A percentile compares a stretch with the other conserved stretches of the same genome.
Evolutionary conservation across 768 basidiomycete species (phyloP).

Genomic region (Pulveroboletus frians): DNA sequence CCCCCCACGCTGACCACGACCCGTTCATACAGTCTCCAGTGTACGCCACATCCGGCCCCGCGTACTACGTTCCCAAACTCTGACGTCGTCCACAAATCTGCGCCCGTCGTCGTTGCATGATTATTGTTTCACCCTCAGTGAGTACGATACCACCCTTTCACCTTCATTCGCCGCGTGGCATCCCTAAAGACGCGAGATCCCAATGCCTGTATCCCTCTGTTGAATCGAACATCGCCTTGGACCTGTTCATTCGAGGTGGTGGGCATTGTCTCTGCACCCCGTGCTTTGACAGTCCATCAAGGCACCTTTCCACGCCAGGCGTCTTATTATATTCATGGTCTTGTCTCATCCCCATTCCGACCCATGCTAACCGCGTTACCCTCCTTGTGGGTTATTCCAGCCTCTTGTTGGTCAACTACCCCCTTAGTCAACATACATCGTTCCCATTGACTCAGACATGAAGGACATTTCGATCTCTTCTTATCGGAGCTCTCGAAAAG

Average conservation of each 20-base stretch:
- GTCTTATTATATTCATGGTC: conserved; percentile 1
- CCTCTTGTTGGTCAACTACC: conserved; percentile 40
- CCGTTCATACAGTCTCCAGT: conserved; percentile 24
- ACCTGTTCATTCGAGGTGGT: conserved; percentile 4
- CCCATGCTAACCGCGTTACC: conserved; percentile 20
- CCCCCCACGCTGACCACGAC: conserved; percentile 38
- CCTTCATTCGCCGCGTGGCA: conserved; percentile 7
- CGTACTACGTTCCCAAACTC: conserved; percentile 27
- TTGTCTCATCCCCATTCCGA: conserved; percentile 3
- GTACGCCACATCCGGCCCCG: conserved; percentile 32
- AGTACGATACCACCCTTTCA: conserved; percentile 20
- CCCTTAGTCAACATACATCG: conserved; percentile 37
- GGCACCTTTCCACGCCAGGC: background rate
- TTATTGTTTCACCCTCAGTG: conserved; percentile 33
- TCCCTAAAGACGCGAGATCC: conserved; percentile 3
- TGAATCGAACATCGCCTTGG: conserved; percentile 1
- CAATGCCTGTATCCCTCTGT: background rate
- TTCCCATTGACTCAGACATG: conserved; percentile 45
- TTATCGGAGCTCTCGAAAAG: conserved; percentile 55
- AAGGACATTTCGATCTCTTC: conserved; percentile 66
- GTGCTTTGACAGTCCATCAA: background rate
- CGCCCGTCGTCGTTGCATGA: conserved; percentile 38
- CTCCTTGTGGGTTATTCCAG: conserved; percentile 29
- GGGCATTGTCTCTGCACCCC: background rate
- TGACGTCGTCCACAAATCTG: conserved; percentile 38